These are phyloP conservation scores for Platanus orientalis DNA, from an alignment of 164 flowering plant genomes.

Conservation along the genomic window DNA sequence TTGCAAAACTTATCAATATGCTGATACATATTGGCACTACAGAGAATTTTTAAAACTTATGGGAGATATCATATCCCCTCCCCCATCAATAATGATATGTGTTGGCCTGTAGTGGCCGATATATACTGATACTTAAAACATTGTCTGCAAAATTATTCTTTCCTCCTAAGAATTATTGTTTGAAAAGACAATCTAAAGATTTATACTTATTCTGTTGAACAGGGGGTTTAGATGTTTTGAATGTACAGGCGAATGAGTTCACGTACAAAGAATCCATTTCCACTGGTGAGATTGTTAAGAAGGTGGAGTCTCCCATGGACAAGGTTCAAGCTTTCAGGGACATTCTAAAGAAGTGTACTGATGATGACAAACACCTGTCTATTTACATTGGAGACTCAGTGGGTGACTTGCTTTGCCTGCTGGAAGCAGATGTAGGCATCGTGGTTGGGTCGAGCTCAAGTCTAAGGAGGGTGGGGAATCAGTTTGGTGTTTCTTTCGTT, in stretches of 20 bases:
- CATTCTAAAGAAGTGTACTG: conserved; percentile 12
- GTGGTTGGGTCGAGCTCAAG: conserved; percentile 34
- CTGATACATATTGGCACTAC: no score
- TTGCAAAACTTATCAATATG: no score
- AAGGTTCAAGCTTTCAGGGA: conserved; percentile 28
- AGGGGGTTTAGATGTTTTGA: conserved; percentile 30
- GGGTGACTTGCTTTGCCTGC: conserved; percentile 36
- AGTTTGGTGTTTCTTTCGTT: conserved; percentile 31
- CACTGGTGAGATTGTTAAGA: conserved; percentile 28
- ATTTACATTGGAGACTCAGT: conserved; percentile 34
- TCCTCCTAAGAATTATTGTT: no score
- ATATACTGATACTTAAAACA: no score
- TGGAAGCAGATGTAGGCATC: conserved; percentile 35
- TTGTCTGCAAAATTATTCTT: no score
- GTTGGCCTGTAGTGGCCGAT: no score
- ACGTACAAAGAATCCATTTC: conserved; percentile 26
- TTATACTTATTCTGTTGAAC: conserved; percentile 8
- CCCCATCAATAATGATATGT: no score
- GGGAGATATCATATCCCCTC: no score
- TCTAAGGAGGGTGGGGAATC: conserved; percentile 24
- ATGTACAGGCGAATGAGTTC: conserved; percentile 36
- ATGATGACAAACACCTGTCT: conserved; percentile 16
- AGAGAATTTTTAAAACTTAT: no score
- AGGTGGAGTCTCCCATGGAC: conserved; percentile 36
- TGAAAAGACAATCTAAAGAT: background rate